Percentiles rank a stretch among this genome's conserved stretches.
Conservation (phyloP, 225 moss, liverwort and hornwort species). For the Sphagnum tenellum region DNA sequence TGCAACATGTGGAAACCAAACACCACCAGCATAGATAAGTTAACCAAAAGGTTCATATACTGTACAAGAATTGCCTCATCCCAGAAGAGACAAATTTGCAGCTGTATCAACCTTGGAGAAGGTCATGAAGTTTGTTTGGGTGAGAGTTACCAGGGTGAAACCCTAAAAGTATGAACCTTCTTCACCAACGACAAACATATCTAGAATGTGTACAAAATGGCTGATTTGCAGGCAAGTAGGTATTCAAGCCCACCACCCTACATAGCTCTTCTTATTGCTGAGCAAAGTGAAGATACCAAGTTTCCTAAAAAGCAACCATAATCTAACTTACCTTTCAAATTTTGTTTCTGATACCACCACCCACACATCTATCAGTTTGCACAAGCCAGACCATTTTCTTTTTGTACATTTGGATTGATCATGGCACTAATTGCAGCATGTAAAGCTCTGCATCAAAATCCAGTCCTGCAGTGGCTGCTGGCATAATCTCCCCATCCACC, state of each 20-base stretch:
- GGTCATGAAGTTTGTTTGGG: too few species aligned
- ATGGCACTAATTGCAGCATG: conserved; percentile 79
- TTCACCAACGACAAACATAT: conserved; percentile 6
- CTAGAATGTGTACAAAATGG: conserved; percentile 35
- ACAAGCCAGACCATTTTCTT: too few species aligned
- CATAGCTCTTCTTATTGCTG: conserved; percentile 18
- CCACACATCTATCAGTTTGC: too few species aligned
- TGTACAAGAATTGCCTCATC: too few species aligned
- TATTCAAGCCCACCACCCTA: conserved; percentile 18
- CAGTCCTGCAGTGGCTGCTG: conserved; percentile 34
- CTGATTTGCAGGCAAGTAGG: conserved; percentile 11
- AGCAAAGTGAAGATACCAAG: conserved; percentile 22
- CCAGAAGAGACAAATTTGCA: too few species aligned
- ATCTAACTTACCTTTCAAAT: not conserved
- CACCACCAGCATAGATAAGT: too few species aligned
- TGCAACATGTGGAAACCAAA: too few species aligned
- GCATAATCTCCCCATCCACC: conserved; percentile 65
- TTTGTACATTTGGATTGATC: conserved; percentile 9
- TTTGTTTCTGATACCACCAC: too few species aligned
- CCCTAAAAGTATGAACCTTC: too few species aligned
- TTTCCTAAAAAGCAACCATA: conserved; percentile 22
- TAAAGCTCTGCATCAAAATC: conserved; percentile 79
- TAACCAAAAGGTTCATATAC: too few species aligned
- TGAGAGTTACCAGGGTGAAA: too few species aligned
- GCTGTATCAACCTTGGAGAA: too few species aligned